phyloP scores from a whole-genome alignment of 768 basidiomycete genomes.

The Leccinum uliginosum region DNA sequence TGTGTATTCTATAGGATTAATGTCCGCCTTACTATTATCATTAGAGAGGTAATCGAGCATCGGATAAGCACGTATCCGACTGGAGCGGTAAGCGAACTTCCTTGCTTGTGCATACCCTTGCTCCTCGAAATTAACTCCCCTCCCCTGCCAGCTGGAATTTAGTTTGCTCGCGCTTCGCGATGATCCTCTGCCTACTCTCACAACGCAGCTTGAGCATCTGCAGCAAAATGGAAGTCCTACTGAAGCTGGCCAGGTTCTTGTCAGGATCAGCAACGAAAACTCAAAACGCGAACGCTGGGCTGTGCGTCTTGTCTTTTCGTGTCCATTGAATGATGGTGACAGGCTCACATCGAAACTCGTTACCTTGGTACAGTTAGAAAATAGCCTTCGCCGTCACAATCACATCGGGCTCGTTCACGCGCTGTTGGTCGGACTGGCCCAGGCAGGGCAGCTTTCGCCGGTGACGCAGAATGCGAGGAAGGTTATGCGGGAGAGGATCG shows the following conservation, averaged over 20 bases:
- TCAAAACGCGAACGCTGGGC: constrained; percentile 78
- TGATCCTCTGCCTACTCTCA: constrained; percentile 70
- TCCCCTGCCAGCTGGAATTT: constrained; percentile 70
- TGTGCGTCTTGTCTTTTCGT: constrained; percentile 42
- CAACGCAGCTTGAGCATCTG: constrained; percentile 48
- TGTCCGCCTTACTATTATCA: constrained; percentile 8
- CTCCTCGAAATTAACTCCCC: not conserved
- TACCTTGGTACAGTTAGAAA: constrained; percentile 62
- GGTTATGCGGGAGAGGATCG: constrained; percentile 41
- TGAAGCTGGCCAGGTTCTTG: constrained; percentile 49
- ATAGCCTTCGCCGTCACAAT: constrained; percentile 82
- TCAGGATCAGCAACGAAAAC: constrained; percentile 61
- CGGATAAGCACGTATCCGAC: constrained; percentile 89
- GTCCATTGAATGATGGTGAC: not conserved
- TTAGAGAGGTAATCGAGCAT: constrained; percentile 76
- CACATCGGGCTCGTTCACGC: constrained; percentile 79
- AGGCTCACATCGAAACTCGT: not conserved
- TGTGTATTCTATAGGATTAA: constrained; percentile 12
- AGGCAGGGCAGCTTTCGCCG: constrained; percentile 55
- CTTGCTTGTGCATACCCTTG: constrained; percentile 11
- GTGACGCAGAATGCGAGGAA: constrained; percentile 45
- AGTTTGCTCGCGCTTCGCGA: constrained; percentile 84
- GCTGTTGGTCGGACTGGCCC: constrained; percentile 68
- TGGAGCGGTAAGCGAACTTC: constrained; percentile 61
- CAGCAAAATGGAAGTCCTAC: constrained; percentile 40